A percentile compares a stretch with the other conserved stretches of the same genome.
These are phyloP conservation scores for Rhodotorula sp. DNA, from an alignment of 1,284 basidiomycete species.

Conservation along the genomic window DNA sequence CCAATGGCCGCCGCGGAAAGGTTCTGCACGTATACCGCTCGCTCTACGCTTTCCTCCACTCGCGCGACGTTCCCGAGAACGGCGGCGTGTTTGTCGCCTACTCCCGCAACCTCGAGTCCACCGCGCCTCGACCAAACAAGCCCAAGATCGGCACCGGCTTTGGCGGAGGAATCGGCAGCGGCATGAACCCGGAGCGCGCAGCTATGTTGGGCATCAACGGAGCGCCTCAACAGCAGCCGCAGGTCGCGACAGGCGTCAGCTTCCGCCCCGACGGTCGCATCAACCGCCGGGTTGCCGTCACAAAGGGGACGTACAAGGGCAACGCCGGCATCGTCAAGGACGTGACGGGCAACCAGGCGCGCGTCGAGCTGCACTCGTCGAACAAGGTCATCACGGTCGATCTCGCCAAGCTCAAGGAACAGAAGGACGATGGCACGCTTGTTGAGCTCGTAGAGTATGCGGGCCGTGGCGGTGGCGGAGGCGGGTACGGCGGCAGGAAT, in stretches of 20 bases:
- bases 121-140: conserved; percentile 80
- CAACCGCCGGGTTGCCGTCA: conserved; percentile 73
- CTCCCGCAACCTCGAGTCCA: conserved; percentile 70
- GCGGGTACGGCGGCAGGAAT: conserved; percentile 5
- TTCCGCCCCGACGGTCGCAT: conserved; percentile 66
- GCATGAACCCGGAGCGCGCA: conserved; percentile 64
- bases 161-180: background rate
- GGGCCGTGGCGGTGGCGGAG: conserved; percentile 19
- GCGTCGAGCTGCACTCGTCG: conserved; percentile 87
- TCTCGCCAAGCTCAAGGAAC: conserved; percentile 72
- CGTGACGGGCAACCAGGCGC: conserved; percentile 79
- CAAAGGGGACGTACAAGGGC: conserved; percentile 88
- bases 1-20: conserved; percentile 78
- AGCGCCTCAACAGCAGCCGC: conserved; percentile 11
- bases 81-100: conserved; percentile 85
- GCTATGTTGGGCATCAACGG: conserved; percentile 2
- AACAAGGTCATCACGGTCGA: conserved; percentile 88
- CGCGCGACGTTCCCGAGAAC: conserved; percentile 85
- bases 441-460: conserved; percentile 32
- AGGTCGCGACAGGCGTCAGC: conserved; percentile 15
- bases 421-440: conserved; percentile 57
- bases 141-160: conserved; percentile 66
- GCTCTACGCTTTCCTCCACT: conserved; percentile 90
- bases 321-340: conserved; percentile 92
- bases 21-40: conserved; percentile 95